These are phyloP conservation scores for Candida sakaeoensis DNA, from an alignment of 805 yeast species.

Conservation along the genomic window DNA sequence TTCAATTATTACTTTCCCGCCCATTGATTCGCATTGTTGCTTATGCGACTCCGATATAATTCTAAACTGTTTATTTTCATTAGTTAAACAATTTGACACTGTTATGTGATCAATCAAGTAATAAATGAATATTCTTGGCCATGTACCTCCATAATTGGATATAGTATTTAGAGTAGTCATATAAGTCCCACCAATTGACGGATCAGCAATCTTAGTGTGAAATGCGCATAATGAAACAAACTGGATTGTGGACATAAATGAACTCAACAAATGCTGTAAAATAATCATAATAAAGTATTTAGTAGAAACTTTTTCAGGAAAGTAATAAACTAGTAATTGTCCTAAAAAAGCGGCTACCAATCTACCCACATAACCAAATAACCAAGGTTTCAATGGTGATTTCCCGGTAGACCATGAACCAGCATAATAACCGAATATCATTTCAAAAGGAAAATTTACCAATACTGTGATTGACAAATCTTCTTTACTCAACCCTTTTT, in stretches of 20 bases:
- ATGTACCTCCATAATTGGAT: conserved; percentile 92
- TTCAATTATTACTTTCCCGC: conserved; percentile 52
- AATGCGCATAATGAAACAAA: conserved; percentile 93
- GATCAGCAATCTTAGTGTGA: conserved; percentile 94
- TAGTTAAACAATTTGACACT: conserved; percentile 49
- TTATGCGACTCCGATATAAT: conserved; percentile 34
- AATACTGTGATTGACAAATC: conserved; percentile 89
- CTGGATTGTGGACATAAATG: conserved; percentile 92
- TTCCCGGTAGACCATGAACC: conserved; percentile 89
- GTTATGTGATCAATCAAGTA: conserved; percentile 80
- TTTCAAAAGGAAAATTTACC: conserved; percentile 94
- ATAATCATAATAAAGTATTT: conserved; percentile 69
- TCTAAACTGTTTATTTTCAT: conserved; percentile 12
- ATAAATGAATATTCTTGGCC: conserved; percentile 88
- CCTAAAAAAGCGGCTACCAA: conserved; percentile 72
- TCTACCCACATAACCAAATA: conserved; percentile 81
- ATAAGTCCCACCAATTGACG: conserved; percentile 93
- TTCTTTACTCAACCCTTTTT: conserved; percentile 88
- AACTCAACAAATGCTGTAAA: conserved; percentile 76
- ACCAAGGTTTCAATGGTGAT: conserved; percentile 83
- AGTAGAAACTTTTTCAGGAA: conserved; percentile 60
- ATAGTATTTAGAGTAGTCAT: conserved; percentile 94
- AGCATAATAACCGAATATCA: conserved; percentile 90
- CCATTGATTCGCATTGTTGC: conserved; percentile 45
- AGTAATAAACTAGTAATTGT: conserved; percentile 63